These are phyloP conservation scores for Jacaranda mimosifolia DNA, from an alignment of 257 asterid species.

Conservation along the genomic window DNA sequence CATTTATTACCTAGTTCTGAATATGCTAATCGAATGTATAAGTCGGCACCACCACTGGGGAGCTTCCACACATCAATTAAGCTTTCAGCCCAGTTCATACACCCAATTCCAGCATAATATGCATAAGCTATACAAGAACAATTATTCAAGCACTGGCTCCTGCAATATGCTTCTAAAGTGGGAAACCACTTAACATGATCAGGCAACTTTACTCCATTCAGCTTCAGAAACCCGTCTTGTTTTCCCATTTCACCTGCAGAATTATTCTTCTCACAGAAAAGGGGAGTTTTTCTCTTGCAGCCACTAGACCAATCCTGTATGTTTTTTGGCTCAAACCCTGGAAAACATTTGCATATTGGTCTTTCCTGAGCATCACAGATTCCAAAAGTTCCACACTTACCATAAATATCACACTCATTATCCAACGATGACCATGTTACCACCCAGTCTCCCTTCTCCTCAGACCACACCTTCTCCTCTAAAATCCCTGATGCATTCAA, in stretches of 20 bases:
- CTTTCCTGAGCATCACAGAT: slow-evolving; percentile 37
- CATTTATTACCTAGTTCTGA: slow-evolving; percentile 39
- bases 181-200: slow-evolving; percentile 33
- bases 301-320: slow-evolving; percentile 58
- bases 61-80: slow-evolving; percentile 37
- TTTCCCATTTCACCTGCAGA: background rate
- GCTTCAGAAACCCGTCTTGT: slow-evolving; percentile 49
- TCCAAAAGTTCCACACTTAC: slow-evolving; percentile 66
- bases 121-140: slow-evolving; percentile 48
- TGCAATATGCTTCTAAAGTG: slow-evolving; percentile 16
- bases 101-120: slow-evolving; percentile 35
- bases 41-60: slow-evolving; percentile 27
- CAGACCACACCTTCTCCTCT: slow-evolving; percentile 45
- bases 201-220: slow-evolving; percentile 58
- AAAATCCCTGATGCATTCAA: slow-evolving; percentile 34
- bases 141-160: slow-evolving; percentile 33
- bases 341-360: slow-evolving; percentile 56
- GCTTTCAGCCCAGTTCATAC: slow-evolving; percentile 40
- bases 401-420: slow-evolving; percentile 52
- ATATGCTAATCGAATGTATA: slow-evolving; percentile 35
- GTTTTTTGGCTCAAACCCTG: slow-evolving; percentile 54
- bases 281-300: slow-evolving; percentile 50
- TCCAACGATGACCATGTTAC: slow-evolving; percentile 30
- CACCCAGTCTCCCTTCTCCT: slow-evolving; percentile 41
- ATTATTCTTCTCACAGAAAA: slow-evolving; percentile 46